Evolutionary conservation across 2,329 filamentous ascomycete species (phyloP), one percentile per base, ranked within the genome.

Genomic region (Penicillium expansum): DNA sequence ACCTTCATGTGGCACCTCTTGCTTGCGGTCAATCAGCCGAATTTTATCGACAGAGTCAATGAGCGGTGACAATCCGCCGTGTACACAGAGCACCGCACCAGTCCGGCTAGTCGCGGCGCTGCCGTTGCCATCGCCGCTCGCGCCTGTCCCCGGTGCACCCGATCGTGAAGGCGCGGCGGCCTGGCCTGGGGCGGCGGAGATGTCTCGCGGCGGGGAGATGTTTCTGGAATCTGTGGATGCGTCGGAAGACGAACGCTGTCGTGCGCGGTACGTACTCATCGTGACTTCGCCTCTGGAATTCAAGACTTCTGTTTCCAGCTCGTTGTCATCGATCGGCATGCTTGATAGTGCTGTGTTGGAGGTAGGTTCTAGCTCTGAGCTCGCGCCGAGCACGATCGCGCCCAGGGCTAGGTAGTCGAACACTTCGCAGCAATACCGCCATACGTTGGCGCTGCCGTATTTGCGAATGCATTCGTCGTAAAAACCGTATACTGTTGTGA

Each of bases 41-140:
- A 99, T 99, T 77, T 96, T 96, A 73, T 99, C 93, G 45, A 99
- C 89, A 24, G 86, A 91, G 72, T 97, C 92, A 58, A 99, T 90
- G 11, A 97, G 80, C 1, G 94, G 94, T 22, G 89, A 94, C 8
- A 99, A 80, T 2, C 94, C 94, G 56, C 94, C 94, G 73, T 99
- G 94, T 0, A 99, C 94, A 71, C 94, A 99, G 10, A 99, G 84
- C 5, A 99, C 90, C 0, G 93, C 92, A 18, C 92, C 92, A 0
- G 87, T 86, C 3, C 84, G 82, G 74, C 86, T 74, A 55, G 65
- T 67, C 2, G 61, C 63, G 45, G 67, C 60, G 62, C 75, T 77
- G 41, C 83, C 82, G 50, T 76, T 80, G 63, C 88, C 89, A 44
- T 85, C 84, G 8, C 87, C 86, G 2, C 90, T 88, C 13, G 92